Percentiles rank a stretch among this genome's conserved stretches.
These are phyloP conservation scores for Radiomyces spectabilis DNA, from an alignment of 192 early-diverging fungal genomes.

Conservation along the genomic window DNA sequence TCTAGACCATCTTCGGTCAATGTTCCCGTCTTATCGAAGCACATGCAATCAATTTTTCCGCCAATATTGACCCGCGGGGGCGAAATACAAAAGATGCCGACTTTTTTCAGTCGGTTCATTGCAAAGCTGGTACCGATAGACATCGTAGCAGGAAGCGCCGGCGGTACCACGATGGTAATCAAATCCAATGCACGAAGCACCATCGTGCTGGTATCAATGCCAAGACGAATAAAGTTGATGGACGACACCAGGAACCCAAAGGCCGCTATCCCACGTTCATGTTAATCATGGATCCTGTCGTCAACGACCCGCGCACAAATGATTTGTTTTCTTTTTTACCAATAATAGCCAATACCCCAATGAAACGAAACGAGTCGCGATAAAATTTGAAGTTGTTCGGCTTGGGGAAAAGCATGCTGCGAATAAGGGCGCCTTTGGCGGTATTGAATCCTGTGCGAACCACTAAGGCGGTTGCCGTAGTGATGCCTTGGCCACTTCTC, in stretches of 20 bases:
- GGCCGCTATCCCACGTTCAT: constrained; percentile 33
- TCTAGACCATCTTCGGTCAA: constrained; percentile 94
- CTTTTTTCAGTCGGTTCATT: constrained; percentile 69
- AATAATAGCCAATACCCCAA: constrained; percentile 82
- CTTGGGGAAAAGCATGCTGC: constrained; percentile 95
- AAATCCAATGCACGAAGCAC: constrained; percentile 90
- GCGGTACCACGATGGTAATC: constrained; percentile 94
- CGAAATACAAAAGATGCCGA: constrained; percentile 87
- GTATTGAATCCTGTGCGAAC: constrained; percentile 94
- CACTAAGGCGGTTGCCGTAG: constrained; percentile 75
- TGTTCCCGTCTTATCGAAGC: constrained; percentile 99
- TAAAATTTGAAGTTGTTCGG: constrained; percentile 96
- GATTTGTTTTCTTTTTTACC: too few species aligned
- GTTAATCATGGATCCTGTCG: too few species aligned
- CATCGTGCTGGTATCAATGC: constrained; percentile 62
- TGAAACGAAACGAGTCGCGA: constrained; percentile 94
- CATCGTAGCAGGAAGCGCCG: constrained; percentile 96
- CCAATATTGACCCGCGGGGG: constrained; percentile 93
- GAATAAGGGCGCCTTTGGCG: constrained; percentile 89
- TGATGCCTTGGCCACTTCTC: constrained; percentile 36
- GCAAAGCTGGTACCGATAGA: constrained; percentile 97
- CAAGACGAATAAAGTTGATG: constrained; percentile 81
- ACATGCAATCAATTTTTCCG: constrained; percentile 93
- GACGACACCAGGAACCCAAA: constrained; percentile 84
- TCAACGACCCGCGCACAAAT: neutral